Base-by-base conservation (phyloP, 2,329 filamentous ascomycete genomes). In the Penicillium rolfsii region DNA sequence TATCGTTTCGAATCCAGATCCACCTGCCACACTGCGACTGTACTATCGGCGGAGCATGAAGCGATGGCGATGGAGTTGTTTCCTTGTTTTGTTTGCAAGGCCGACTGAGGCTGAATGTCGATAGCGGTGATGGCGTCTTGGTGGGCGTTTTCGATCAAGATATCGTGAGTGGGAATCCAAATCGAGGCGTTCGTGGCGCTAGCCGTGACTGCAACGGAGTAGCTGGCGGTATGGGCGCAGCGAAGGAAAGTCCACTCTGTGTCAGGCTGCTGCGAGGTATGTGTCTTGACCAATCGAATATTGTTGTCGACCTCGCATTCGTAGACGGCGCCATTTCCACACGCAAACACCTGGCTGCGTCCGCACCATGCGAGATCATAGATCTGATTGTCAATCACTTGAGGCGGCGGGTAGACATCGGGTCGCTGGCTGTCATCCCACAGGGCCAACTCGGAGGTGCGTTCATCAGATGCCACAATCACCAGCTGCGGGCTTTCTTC, bases 151-250 rank as follows among this genome's bases (percentile, higher is more conserved):
- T 76, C 71, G 30, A 78, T 69, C 35, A 71, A 57, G 19, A 80
- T 73, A 46, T 79, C 74, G 58, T 79, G 77, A 6, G 77, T 79
- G n/a, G 79, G 80, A 36, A 81, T 70, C 79, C 79, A 82, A 28
- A 82, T 68, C 26, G 73, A 66, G 16, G 75, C 69, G n/a, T 67
- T 74, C 3, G 72, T 73, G 40, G 71, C 75, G 22, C 77, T 76
- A 26, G 78, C 79, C 19, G 74, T 71, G 11, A 81, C 75, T 6
- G 76, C 74, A 12, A 80, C 71, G 7, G 76, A 59, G 1, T 72
- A 70, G 7, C 62, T 62, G 3, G 65, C 67, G 5, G 64, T 69
- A 30, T 68, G 67, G 26, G 73, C 66, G 59, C 75, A 76, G 55
- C 74, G 76, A 61, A 80, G 68, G 58, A 79, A 79, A 5, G 77